Base-by-base conservation (phyloP, 2,329 filamentous ascomycete genomes). In the Paecilomyces sp. region DNA sequence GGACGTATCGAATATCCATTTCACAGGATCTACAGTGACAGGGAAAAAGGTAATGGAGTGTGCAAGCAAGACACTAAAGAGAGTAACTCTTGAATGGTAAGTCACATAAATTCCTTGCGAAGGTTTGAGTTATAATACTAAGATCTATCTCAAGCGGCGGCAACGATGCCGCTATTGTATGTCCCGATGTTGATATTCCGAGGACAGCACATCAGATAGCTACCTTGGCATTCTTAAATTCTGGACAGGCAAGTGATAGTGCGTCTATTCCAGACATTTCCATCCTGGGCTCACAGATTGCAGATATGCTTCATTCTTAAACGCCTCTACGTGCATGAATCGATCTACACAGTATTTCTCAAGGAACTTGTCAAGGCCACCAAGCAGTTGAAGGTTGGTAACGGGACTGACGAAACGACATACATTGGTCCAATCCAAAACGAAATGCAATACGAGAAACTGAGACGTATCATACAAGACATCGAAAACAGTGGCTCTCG, bases 361-460 rank as follows among this genome's bases (percentile, higher is more conserved):
- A 65, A 72, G 11, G 74, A 71, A 25, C 76, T 80, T 75, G 80
- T 77, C 62, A 76, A 74, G 73, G 58, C 18, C n/a, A 28, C 25
- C 11, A 22, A 53, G n/a, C 25, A 11, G n/a, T 18, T 24, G 3
- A 53, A 22, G n/a, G 18, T 53, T 22, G 50, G 50, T 2, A 28
- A 53, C n/a, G 50, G 50, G 3, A 3, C n/a, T 3, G 66, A 71
- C 2, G 74, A 76, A 3, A 77, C 73, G 2, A 74, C 76, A 22
- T 72, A 80, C 60, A 82, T 85, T 1, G 87, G 85, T 1, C 85
- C 85, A 0, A 72, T 87, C 6, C 82, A 83, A 62, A 87, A 87
- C 71, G 72, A 77, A 63, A 79, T 82, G 77, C 85, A 88, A 70
- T 87, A 80, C 66, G 81, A 85, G 59, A 77, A 77, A 13, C 80